Conservation (phyloP, 345 rosid genomes). For the Erysimum cheiranthoides region DNA sequence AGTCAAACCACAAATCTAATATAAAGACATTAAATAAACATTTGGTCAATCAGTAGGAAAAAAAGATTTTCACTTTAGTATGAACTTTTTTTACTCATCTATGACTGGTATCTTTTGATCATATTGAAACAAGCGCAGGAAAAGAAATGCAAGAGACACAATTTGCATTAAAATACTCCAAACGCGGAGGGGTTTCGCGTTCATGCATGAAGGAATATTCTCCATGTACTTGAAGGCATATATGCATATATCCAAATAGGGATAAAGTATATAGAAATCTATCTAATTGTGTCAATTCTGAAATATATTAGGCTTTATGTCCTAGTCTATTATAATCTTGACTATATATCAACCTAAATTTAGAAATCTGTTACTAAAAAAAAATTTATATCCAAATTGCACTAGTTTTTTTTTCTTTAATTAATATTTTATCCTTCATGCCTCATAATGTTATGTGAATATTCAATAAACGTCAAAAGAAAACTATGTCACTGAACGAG, state of each 20-base stretch:
- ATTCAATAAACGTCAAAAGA: conserved; percentile 2
- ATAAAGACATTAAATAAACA: too few species aligned
- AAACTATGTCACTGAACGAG: background rate
- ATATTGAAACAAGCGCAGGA: background rate
- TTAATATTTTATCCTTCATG: background rate
- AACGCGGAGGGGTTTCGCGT: background rate
- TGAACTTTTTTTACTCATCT: too few species aligned
- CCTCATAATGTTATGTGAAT: conserved; percentile 11
- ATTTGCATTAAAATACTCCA: conserved; percentile 17
- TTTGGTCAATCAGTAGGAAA: too few species aligned
- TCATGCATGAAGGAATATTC: conserved; percentile 32
- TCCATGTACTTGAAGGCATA: conserved; percentile 11
- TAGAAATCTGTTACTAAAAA: background rate
- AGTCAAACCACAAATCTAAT: too few species aligned
- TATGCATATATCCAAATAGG: conserved; percentile 3
- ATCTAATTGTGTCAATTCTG: conserved; percentile 1
- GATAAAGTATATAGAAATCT: conserved; percentile 8
- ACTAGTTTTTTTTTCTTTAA: background rate
- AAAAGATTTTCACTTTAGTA: too few species aligned
- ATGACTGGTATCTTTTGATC: too few species aligned
- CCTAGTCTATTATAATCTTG: conserved; percentile 12
- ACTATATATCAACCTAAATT: conserved; percentile 4
- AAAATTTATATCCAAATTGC: background rate
- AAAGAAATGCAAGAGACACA: background rate
- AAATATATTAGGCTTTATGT: conserved; percentile 16